Conservation (phyloP, 768 basidiomycete genomes). For the Rhizopogon sp. region DNA sequence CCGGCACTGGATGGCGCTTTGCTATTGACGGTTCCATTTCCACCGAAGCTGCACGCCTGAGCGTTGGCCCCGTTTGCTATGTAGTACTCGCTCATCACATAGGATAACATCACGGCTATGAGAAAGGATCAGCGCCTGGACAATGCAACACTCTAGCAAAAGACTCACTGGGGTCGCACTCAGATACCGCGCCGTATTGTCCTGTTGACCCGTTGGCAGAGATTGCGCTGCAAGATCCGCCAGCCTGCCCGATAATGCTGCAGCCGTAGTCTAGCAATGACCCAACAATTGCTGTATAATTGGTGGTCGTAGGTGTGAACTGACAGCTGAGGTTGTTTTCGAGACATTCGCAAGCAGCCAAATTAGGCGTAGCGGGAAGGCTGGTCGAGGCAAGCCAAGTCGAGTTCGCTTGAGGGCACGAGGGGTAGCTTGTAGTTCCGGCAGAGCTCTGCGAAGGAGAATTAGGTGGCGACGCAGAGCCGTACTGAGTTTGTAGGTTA, state of each 20-base stretch:
- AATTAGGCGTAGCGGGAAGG: slow-evolving; percentile 82
- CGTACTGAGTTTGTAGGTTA: slow-evolving; percentile 60
- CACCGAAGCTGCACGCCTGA: slow-evolving; percentile 71
- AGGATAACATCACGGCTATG: slow-evolving; percentile 74
- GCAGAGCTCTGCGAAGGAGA: slow-evolving; percentile 56
- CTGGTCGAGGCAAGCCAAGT: slow-evolving; percentile 60
- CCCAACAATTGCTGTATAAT: slow-evolving; percentile 58
- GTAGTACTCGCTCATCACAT: slow-evolving; percentile 77
- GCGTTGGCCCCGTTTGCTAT: slow-evolving; percentile 52
- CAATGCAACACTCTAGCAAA: neutral
- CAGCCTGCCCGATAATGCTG: slow-evolving; percentile 51
- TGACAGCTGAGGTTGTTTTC: slow-evolving; percentile 63
- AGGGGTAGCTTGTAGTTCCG: slow-evolving; percentile 40
- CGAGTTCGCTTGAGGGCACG: slow-evolving; percentile 61
- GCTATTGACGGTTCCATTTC: slow-evolving; percentile 77
- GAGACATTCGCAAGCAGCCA: slow-evolving; percentile 75
- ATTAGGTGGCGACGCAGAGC: slow-evolving; percentile 50
- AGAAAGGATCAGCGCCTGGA: slow-evolving; percentile 3
- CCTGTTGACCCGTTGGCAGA: slow-evolving; percentile 70
- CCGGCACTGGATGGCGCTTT: slow-evolving; percentile 43
- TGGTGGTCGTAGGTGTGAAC: slow-evolving; percentile 60
- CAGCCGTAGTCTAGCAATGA: slow-evolving; percentile 65
- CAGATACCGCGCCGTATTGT: slow-evolving; percentile 69
- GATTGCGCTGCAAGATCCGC: slow-evolving; percentile 64
- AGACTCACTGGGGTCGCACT: slow-evolving; percentile 72